These are phyloP conservation scores for Diaporthe sp. DNA, from an alignment of 2,329 filamentous ascomycete genomes.

Conservation along the genomic window DNA sequence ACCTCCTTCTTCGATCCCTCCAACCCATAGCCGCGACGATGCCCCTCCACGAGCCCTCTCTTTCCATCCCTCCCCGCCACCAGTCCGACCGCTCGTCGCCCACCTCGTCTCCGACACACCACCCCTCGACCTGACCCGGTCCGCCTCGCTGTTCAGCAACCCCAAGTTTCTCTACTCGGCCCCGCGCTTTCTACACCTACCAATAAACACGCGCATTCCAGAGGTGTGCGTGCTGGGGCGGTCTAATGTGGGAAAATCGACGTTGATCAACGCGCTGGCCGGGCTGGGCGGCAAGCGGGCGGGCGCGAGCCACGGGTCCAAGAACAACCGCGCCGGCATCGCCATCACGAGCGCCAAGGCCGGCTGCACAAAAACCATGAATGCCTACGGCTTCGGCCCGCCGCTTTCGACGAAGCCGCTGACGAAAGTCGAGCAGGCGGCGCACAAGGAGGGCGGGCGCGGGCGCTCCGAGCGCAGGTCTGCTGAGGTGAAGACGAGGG, in stretches of 20 bases:
- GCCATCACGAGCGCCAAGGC: constrained; percentile 64
- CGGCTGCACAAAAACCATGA: constrained; percentile 67
- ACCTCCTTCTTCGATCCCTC: neutral
- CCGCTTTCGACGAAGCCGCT: constrained; percentile 46
- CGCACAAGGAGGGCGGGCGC: constrained; percentile 39
- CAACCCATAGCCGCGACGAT: constrained; percentile 18
- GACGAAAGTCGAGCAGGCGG: constrained; percentile 21
- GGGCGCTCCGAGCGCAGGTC: constrained; percentile 39
- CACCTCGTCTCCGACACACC: constrained; percentile 40
- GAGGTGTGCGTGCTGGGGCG: constrained; percentile 85
- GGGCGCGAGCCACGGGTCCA: constrained; percentile 45
- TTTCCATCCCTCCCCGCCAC: constrained; percentile 44
- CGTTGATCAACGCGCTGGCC: constrained; percentile 85
- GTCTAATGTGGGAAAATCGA: constrained; percentile 91
- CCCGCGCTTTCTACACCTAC: constrained; percentile 61
- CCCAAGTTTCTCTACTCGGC: constrained; percentile 63
- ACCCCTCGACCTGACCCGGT: constrained; percentile 39
- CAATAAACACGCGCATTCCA: constrained; percentile 64
- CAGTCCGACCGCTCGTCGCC: constrained; percentile 43
- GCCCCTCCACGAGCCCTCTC: constrained; percentile 42
- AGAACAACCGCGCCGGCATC: constrained; percentile 59
- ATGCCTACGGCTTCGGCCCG: constrained; percentile 67
- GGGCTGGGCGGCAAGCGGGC: constrained; percentile 53
- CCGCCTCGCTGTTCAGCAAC: constrained; percentile 46
- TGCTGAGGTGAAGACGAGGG: constrained; percentile 40